phyloP scores from a whole-genome alignment of 768 basidiomycete genomes.

The Leucocoprinus leucothites region DNA sequence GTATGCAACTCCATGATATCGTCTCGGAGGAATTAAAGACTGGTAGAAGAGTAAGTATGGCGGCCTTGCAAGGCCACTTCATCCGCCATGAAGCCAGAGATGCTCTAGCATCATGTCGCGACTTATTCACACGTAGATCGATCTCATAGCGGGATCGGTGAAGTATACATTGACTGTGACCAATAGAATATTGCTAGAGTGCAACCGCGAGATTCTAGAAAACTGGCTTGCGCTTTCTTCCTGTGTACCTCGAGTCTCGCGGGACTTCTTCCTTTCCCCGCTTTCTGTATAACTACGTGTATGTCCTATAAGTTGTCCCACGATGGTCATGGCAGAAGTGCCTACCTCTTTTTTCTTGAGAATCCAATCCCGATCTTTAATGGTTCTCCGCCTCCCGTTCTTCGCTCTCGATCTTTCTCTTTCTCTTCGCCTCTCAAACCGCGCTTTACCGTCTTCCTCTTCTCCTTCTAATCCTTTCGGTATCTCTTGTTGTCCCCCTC shows the following conservation, averaged over 20 bases:
- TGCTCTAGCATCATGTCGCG: conserved; percentile 48
- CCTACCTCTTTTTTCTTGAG: conserved; percentile 93
- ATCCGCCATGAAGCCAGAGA: conserved; percentile 67
- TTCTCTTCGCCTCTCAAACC: conserved; percentile 79
- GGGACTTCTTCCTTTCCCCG: conserved; percentile 86
- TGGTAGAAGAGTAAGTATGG: conserved; percentile 85
- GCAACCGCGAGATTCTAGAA: conserved; percentile 51
- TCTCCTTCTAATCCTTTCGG: conserved; percentile 78
- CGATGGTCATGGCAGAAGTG: neutral
- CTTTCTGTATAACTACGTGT: conserved; percentile 68
- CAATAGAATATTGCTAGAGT: conserved; percentile 14
- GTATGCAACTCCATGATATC: conserved; percentile 46
- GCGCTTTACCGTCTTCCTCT: conserved; percentile 51
- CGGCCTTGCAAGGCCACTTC: conserved; percentile 91
- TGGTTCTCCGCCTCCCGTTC: conserved; percentile 63
- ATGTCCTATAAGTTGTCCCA: neutral
- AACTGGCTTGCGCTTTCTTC: conserved; percentile 75
- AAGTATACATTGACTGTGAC: neutral
- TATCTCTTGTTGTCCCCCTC: conserved; percentile 58
- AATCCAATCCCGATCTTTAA: conserved; percentile 90
- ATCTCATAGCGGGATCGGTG: conserved; percentile 11
- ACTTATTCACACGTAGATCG: conserved; percentile 36
- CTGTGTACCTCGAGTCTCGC: conserved; percentile 85
- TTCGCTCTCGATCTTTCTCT: conserved; percentile 54
- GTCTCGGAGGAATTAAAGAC: conserved; percentile 49